phyloP scores from a whole-genome alignment of 768 basidiomycete genomes.

The Lentinula sp. region DNA sequence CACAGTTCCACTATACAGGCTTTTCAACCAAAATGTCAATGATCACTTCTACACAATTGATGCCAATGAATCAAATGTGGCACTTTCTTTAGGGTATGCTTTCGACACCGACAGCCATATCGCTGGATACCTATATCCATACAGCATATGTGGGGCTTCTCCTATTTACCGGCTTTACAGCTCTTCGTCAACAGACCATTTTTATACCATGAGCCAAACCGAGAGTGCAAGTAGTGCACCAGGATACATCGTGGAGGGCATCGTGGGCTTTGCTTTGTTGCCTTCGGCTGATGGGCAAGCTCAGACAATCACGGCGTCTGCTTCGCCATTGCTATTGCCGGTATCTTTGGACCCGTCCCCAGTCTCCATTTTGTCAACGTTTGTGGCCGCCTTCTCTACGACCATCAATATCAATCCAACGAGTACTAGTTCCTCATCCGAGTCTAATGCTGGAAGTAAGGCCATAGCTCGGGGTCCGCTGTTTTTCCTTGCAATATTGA shows the following conservation, averaged over 20 bases:
- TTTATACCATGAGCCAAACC: neutral
- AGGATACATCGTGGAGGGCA: neutral
- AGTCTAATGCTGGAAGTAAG: neutral
- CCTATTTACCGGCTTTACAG: neutral
- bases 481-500: neutral
- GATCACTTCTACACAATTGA: conserved; percentile 2
- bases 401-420: neutral
- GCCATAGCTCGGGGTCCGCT: neutral
- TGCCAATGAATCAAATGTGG: neutral
- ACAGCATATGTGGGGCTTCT: neutral
- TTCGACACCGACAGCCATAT: neutral
- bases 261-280: neutral
- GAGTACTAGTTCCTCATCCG: neutral
- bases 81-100: neutral
- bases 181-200: neutral
- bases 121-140: neutral
- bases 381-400: neutral
- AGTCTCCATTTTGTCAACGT: neutral
- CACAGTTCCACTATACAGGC: neutral
- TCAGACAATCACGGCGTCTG: neutral
- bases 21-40: neutral
- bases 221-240: neutral
- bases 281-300: neutral
- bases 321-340: neutral
- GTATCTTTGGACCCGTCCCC: neutral